phyloP scores from a whole-genome alignment of 345 rosid species.

The Eucalyptus curtisii region DNA sequence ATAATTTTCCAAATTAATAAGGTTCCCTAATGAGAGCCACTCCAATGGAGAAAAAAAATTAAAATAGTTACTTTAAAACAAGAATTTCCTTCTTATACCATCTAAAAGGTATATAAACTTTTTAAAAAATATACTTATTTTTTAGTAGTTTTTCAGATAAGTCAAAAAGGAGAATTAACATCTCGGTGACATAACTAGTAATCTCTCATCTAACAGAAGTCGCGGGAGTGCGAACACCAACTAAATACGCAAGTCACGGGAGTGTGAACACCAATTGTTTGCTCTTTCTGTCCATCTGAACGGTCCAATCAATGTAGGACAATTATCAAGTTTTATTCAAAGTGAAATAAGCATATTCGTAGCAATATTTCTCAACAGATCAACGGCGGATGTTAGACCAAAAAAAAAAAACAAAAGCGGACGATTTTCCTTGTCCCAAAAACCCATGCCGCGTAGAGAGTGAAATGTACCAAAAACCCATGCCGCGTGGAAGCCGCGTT shows the following conservation, averaged over 20 bases:
- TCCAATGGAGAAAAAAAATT: background rate
- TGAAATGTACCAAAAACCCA: background rate
- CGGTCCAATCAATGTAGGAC: background rate
- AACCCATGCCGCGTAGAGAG: background rate
- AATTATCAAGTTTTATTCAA: background rate
- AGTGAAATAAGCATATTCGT: background rate
- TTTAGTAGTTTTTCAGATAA: background rate
- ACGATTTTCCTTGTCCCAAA: background rate
- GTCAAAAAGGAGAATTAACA: background rate
- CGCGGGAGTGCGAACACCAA: background rate
- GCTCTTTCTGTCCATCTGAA: background rate
- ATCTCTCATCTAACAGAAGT: background rate
- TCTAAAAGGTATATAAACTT: background rate
- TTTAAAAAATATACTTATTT: background rate
- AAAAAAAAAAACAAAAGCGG: background rate
- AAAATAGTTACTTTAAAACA: background rate
- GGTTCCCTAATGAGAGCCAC: background rate
- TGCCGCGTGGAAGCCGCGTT: background rate
- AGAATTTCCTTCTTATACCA: background rate
- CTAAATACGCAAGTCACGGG: background rate
- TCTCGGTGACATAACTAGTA: background rate
- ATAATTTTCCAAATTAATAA: background rate
- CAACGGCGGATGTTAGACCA: background rate
- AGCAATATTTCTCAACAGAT: background rate
- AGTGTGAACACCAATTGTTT: background rate